Evolutionary conservation across 306 rosid species (phyloP).

Genomic region (Ceratonia siliqua): DNA sequence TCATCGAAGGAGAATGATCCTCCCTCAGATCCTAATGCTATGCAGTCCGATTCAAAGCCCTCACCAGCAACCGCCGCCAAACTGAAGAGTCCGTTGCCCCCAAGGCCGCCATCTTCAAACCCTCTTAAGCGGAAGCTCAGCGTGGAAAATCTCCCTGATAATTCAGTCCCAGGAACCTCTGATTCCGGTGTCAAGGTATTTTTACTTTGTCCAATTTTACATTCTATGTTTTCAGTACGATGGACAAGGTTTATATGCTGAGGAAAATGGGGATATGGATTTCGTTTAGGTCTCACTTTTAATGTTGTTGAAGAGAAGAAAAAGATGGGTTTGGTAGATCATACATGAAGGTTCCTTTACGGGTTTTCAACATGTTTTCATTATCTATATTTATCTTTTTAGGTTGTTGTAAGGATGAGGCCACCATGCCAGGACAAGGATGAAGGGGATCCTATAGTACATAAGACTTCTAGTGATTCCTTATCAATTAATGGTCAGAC

Average conservation of each 20-base stretch:
- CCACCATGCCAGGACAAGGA: slow-evolving; percentile 66
- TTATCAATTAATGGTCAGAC: slow-evolving; percentile 76
- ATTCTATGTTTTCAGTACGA: neutral
- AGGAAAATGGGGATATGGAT: neutral
- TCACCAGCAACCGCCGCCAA: slow-evolving; percentile 56
- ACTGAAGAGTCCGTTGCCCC: slow-evolving; percentile 78
- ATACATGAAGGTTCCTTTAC: no score
- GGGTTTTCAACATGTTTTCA: no score
- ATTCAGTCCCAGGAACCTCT: slow-evolving; percentile 45
- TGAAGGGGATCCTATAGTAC: slow-evolving; percentile 77
- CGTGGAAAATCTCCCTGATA: slow-evolving; percentile 53
- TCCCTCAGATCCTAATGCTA: slow-evolving; percentile 62
- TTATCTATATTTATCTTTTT: no score
- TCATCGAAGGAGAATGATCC: slow-evolving; percentile 79
- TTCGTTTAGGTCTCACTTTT: neutral
- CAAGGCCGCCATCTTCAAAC: slow-evolving; percentile 81
- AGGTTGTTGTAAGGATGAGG: slow-evolving; percentile 94
- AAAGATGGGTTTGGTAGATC: no score
- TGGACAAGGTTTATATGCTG: neutral
- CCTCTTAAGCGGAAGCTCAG: slow-evolving; percentile 93
- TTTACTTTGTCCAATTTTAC: neutral
- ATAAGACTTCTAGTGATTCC: slow-evolving; percentile 71
- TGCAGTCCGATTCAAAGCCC: slow-evolving; percentile 46
- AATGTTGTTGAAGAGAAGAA: neutral
- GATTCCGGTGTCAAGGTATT: slow-evolving; percentile 95